Evolutionary conservation across 441 rosid genomes (phyloP), one percentile per base, ranked within the genome.

Genomic region (Adansonia madagascariensis): DNA sequence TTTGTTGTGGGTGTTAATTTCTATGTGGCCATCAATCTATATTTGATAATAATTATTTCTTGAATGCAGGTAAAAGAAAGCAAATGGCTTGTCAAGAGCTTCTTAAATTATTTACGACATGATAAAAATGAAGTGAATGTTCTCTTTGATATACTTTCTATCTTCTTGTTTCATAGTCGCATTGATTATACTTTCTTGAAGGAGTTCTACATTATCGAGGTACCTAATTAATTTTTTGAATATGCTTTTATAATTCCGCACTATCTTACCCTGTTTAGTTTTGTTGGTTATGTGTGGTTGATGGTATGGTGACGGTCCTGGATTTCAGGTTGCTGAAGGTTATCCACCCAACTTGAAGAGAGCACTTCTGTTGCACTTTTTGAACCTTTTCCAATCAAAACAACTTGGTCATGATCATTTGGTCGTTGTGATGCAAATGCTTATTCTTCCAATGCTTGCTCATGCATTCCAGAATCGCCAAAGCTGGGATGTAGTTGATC

Each of bases 1-100:
- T 8, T 53, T 52, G n/a, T 17, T 27, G 44, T 53, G 14, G 64
- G 35, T 71, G 46, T 63, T 53, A 6, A 68, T 77, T 62, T 46
- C 12, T 49, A 6, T 70, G 41, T 64, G 80, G 63, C 39, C 22
- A 20, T 41, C 24, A 76, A 31, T 63, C 31, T 9, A 18, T 77
- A 53, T 73, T 41, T 41, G 65, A 56, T 82, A 46, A 68, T 79
- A 20, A 62, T 80, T 8, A 68, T 74, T 80, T 62, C 73, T 80
- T 70, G 73, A 84, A 68, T 78, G 82, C 94, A 97, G 99, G 97
- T 97, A 46, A 97, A 94, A 82, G 99, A 97, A 91, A 97, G 99
- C 94, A 97, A 97, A 88, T 97, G 99, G 99, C 97, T 97, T 77
- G 90, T 97, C 81, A 94, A 94, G 83, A 94, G 99, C 90, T 93